A percentile compares a stretch with the other conserved stretches of the same genome.
phyloP scores from a whole-genome alignment of 371 early-diverging fungal genomes.

The Lichtheimia corymbifera region DNA sequence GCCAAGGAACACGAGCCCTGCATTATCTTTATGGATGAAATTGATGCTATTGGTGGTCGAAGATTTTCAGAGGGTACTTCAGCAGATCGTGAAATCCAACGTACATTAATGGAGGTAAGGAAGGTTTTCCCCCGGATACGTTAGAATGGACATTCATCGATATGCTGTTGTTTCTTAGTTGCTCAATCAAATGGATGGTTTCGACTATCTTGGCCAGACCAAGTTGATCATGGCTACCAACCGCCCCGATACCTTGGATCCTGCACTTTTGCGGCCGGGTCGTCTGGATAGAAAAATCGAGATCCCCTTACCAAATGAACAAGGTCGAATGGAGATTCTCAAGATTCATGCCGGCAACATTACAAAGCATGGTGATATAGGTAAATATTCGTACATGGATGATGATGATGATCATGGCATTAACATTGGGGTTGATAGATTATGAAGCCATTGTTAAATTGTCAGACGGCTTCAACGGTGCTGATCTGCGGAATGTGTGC shows the following conservation, averaged over 20 bases:
- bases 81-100: constrained; percentile 99
- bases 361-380: constrained; percentile 95
- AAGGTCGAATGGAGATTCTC: constrained; percentile 95
- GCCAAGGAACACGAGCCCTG: constrained; percentile 99
- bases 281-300: constrained; percentile 99
- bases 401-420: not conserved
- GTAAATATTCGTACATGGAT: constrained; percentile 35
- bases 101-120: constrained; percentile 96
- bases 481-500: constrained; percentile 99
- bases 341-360: constrained; percentile 96
- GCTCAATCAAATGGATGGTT: constrained; percentile 99
- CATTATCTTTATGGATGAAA: constrained; percentile 99
- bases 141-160: not conserved
- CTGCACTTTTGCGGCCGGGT: constrained; percentile 98
- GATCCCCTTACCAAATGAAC: constrained; percentile 90
- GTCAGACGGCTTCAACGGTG: constrained; percentile 99
- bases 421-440: constrained; percentile 52
- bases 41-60: constrained; percentile 99
- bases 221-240: constrained; percentile 99
- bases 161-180: constrained; percentile 41
- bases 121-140: not conserved
- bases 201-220: constrained; percentile 97
- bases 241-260: constrained; percentile 99
- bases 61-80: constrained; percentile 99
- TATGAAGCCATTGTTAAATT: constrained; percentile 98